Conservation (phyloP, 2,329 filamentous ascomycete genomes). For the Magnaporthales sp. region DNA sequence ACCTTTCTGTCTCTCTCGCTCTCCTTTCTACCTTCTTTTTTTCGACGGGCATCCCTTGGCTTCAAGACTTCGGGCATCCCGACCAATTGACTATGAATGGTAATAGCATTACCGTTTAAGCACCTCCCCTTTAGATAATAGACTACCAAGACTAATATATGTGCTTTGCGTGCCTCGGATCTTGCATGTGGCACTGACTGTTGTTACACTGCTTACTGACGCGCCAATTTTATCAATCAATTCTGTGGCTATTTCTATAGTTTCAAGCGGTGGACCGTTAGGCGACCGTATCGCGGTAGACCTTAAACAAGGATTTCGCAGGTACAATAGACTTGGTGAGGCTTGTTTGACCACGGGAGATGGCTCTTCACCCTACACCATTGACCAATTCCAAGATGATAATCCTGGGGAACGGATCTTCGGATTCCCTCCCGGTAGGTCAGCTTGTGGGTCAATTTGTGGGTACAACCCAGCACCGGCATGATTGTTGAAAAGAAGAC, state of each 20-base stretch:
- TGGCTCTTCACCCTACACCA: not conserved
- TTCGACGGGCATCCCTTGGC: not conserved
- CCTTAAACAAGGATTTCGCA: not conserved
- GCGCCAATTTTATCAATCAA: too few relatives aligned
- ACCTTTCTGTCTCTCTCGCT: not conserved
- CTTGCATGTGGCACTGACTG: too few relatives aligned
- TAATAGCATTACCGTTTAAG: not conserved
- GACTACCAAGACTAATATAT: not conserved
- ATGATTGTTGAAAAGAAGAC: not conserved
- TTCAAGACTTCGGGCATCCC: not conserved
- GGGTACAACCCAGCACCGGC: not conserved
- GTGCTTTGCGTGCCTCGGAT: not conserved
- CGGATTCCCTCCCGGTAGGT: not conserved
- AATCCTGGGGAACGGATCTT: not conserved
- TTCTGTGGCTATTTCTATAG: not conserved
- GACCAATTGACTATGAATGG: not conserved
- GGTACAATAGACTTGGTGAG: not conserved
- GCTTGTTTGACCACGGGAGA: not conserved
- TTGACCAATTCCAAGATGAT: not conserved
- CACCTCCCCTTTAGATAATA: not conserved
- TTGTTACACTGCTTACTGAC: too few relatives aligned
- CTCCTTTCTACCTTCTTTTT: not conserved
- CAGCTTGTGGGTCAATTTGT: not conserved
- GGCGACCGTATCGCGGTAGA: not conserved
- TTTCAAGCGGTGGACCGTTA: not conserved